Evolutionary conservation across 352 stramenopile species (phyloP).

Genomic region (Achlya hypogyna): DNA sequence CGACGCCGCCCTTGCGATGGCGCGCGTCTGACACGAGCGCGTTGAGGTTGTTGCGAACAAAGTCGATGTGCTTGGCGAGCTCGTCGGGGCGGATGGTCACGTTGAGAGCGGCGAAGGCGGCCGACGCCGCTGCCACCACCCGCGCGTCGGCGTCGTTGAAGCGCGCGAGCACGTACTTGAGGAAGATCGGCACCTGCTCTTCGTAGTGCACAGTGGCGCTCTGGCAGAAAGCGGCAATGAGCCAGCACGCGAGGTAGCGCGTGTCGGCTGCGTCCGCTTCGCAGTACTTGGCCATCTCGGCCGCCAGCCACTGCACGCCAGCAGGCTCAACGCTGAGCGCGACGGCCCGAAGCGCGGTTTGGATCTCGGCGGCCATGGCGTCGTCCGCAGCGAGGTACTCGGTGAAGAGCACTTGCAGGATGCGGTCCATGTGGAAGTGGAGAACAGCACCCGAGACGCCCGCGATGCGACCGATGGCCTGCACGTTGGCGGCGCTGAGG

Average conservation of each 20-base stretch:
- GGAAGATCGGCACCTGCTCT: slow-evolving; percentile 91
- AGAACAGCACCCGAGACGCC: slow-evolving; percentile 90
- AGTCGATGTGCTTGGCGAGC: slow-evolving; percentile 92
- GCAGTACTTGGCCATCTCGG: slow-evolving; percentile 93
- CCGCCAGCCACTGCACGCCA: slow-evolving; percentile 91
- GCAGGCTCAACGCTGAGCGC: slow-evolving; percentile 78
- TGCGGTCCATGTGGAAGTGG: slow-evolving; percentile 92
- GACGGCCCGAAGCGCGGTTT: slow-evolving; percentile 58
- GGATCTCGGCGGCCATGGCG: slow-evolving; percentile 52
- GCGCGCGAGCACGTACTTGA: slow-evolving; percentile 93
- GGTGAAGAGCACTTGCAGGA: slow-evolving; percentile 82
- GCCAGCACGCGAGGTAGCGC: slow-evolving; percentile 85
- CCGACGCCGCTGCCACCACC: slow-evolving; percentile 85
- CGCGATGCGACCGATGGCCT: slow-evolving; percentile 89
- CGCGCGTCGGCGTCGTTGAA: slow-evolving; percentile 89
- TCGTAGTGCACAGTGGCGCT: slow-evolving; percentile 84
- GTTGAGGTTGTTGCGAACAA: slow-evolving; percentile 95
- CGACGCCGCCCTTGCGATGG: slow-evolving; percentile 87
- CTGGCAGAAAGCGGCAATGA: slow-evolving; percentile 85
- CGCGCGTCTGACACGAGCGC: slow-evolving; percentile 94
- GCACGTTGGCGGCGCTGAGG: slow-evolving; percentile 82
- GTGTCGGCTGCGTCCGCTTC: slow-evolving; percentile 80
- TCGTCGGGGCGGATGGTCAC: slow-evolving; percentile 87
- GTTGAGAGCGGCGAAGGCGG: slow-evolving; percentile 88
- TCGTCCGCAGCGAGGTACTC: slow-evolving; percentile 44